Evolutionary conservation across 164 flowering plant species (phyloP), one percentile per base, ranked within the genome.

Genomic region (Magnolia kwangsiensis): DNA sequence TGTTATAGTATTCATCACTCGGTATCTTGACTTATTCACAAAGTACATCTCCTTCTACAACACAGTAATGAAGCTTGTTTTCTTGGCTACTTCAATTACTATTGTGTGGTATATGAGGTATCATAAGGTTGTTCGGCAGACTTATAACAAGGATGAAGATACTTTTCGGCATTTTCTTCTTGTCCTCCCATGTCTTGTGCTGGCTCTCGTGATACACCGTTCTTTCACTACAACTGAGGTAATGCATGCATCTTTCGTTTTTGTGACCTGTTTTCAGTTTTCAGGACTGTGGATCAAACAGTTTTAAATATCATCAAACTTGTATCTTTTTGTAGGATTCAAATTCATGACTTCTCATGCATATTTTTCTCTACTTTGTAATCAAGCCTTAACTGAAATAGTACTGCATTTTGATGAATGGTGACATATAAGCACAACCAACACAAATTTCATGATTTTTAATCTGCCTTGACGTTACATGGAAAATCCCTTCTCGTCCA

Each of bases 101-200:
- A 88, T 90, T 66, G 87, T 90, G n/a, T 88, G 90, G 91, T 88
- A 88, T 70, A 87, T 90, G 87, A 82, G 91, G 76, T 79, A 75
- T 77, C 93, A 90, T 72, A 90, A 88, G 77, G 86, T 85, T n/a
- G 93, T 90, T 58, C 76, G 74, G 75, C 84, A 81, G 71, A 79
- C 93, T 23, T 88, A 88, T 76, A 74, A 75, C 83, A 87, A 84
- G 81, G 88, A 85, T 50, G 80, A 88, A 63, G 93, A 88, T 67
- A 88, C 87, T 20, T 90, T 90, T 65, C 74, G 79, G 3, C 90
- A 90, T 75, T 85, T 82, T 68, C 74, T 81, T 72, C 86, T 90
- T 50, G 49, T 84, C 58, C 84, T 77, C 37, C 86, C 85, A 0
- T 86, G 89, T 77, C 76, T 90, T 18, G 11, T 84, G 10, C 63